Base-by-base conservation (phyloP, 1,284 basidiomycete genomes). In the Irpex lacteus region DNA sequence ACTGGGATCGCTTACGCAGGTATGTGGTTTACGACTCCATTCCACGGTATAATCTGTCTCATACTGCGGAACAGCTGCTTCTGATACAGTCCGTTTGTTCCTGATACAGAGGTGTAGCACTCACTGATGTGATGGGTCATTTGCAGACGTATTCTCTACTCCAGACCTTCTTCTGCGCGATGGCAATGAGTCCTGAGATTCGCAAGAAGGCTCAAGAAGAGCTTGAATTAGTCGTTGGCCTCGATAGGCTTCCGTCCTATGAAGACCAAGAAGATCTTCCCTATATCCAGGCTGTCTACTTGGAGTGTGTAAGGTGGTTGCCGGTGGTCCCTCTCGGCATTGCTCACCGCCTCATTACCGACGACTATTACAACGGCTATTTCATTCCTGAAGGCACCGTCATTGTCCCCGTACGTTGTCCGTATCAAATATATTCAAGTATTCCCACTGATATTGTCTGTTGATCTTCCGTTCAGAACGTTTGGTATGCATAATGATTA, bases 71-170 rank as follows among this genome's bases (percentile, higher is more conserved):
- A 5, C 55, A 57, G 55, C 32, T 34, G 55, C 21, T 19, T 8
- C 36, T 8, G 55, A 57, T 26, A 57, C 55, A 6, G 55, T 57
- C 9, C 5, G 55, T n/a, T 18, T 26, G 26, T 8, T 47, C 15
- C 5, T 57, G 6, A 15, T 26, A 9, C 11, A 37, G 5, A 44
- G 40, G 40, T 19, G 53, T 21, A 55, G 18, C 21, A 11, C 18
- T 21, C 4, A 13, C 53, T 8, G 53, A n/a, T 38, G 21, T 26
- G 26, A 19, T 55, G 21, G 21, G 11, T 55, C 21, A 21, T 11
- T 11, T 34, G 55, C 8, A 34, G 36, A 57, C 55, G 5, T 70
- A 70, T 49, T 71, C 72, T 9, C 65, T 69, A 9, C 55, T 57
- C 26, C 21, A 57, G 26, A 36, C 36, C n/a, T 57, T 57, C 36